A percentile compares a stretch with the other conserved stretches of the same genome.
These are phyloP conservation scores for Bertia moriformis DNA, from an alignment of 2,329 filamentous ascomycete genomes.

Conservation along the genomic window DNA sequence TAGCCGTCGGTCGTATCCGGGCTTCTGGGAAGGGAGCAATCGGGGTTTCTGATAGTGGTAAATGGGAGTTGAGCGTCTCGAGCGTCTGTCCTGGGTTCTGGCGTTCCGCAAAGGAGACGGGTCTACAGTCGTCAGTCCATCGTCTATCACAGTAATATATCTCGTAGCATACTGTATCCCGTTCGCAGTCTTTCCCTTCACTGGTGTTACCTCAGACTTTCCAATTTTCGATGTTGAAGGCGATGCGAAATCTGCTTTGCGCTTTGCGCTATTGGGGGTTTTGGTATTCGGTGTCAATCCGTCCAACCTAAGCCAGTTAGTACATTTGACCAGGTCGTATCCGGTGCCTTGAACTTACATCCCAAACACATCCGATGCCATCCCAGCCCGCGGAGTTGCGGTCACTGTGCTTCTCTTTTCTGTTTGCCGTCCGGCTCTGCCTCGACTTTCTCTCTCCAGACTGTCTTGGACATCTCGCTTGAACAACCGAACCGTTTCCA, in stretches of 20 bases:
- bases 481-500: constrained; percentile 61
- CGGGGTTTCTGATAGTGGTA: constrained; percentile 52
- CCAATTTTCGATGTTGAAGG: neutral
- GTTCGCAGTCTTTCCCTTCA: neutral
- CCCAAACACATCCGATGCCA: constrained; percentile 60
- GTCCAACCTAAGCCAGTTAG: constrained; percentile 31
- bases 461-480: constrained; percentile 78
- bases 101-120: constrained; percentile 61
- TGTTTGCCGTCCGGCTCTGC: constrained; percentile 42
- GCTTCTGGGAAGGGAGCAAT: constrained; percentile 59
- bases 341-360: constrained; percentile 25
- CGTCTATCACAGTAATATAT: neutral
- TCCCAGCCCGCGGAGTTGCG: constrained; percentile 46
- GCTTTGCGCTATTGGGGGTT: constrained; percentile 14
- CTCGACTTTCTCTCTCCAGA: constrained; percentile 60
- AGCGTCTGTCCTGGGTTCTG: constrained; percentile 66
- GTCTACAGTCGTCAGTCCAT: constrained; percentile 14
- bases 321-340: neutral
- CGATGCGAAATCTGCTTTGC: neutral
- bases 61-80: constrained; percentile 69
- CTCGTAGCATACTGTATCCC: neutral
- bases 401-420: constrained; percentile 44
- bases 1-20: constrained; percentile 71
- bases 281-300: constrained; percentile 51
- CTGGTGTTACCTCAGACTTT: neutral